Evolutionary conservation across 2,329 filamentous ascomycete species (phyloP).

Genomic region (Aciculosporium take): DNA sequence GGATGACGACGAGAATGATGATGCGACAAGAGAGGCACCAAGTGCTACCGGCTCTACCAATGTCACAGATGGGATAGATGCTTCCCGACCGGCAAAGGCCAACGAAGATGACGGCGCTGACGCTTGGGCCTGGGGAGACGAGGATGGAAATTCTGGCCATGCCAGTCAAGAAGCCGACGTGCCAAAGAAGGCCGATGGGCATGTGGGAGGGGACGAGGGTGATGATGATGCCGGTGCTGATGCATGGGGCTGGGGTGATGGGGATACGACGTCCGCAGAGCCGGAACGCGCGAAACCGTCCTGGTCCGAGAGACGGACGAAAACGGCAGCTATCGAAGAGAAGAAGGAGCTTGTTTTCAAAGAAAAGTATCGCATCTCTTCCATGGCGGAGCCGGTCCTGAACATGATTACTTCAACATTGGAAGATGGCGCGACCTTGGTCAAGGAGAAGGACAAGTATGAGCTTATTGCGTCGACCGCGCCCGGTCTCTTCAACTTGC

Average conservation of each 20-base stretch:
- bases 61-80: no score
- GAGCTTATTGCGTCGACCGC: constrained; percentile 53
- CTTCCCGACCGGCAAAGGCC: constrained; percentile 7
- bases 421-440: constrained; percentile 48
- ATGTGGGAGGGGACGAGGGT: constrained; percentile 9
- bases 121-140: constrained; percentile 78
- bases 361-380: constrained; percentile 80
- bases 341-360: constrained; percentile 59
- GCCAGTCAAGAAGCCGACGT: constrained; percentile 7
- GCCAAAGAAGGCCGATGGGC: not conserved
- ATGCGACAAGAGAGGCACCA: constrained; percentile 12
- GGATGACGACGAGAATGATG: constrained; percentile 50
- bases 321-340: constrained; percentile 15
- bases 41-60: no score
- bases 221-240: constrained; percentile 41
- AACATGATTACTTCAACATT: constrained; percentile 46
- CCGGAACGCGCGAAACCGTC: constrained; percentile 10
- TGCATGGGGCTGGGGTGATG: constrained; percentile 76
- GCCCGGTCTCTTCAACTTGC: constrained; percentile 54
- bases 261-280: constrained; percentile 33
- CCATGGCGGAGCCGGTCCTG: constrained; percentile 68
- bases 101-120: constrained; percentile 37
- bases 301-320: constrained; percentile 7
- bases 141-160: constrained; percentile 22
- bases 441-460: constrained; percentile 33